Base-by-base conservation (phyloP, 1,139 yeast genomes). In the Saccharomyces pastorianus region DNA sequence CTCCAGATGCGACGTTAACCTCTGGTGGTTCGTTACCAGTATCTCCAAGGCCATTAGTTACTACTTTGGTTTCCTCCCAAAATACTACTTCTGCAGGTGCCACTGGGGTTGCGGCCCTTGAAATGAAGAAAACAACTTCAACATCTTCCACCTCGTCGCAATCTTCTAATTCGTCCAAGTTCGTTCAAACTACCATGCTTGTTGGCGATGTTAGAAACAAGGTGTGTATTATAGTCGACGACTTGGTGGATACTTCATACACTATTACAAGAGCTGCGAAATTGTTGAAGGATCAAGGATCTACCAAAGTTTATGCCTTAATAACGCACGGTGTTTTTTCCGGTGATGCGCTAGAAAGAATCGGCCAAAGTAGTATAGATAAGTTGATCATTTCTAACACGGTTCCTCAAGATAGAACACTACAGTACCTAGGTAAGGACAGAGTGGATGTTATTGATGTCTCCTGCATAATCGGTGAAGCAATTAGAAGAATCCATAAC, bases 271-370 rank as follows among this genome's bases (percentile, higher is more conserved):
- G 96, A 51, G 98, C 98, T 11, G 96, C 98, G 23, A 86, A 84
- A 69, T 75, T 95, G 49, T 78, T 93, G 66, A 91, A 89, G 69
- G 96, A 88, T 63, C 96, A 91, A 67, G 98, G 98, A 14, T 97
- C 98, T 7, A 77, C 77, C 32, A 82, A 83, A 61, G 95, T 93
- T 13, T 86, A 85, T 66, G 97, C 96, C 1, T 73, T 95, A 54
- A 87, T 90, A 25, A 90, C 98, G 0, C 99, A 93, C 67, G 98
- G 96, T 42, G 79, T 93, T 14, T 88, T 95, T 64, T 84, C 95
- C 55, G 98, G 97, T 1, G 96, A 90, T 70, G 96, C 99, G 4
- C 73, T 88, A 54, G 80, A 81, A 58, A 78, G 95, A 64, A 81
- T 93, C 50, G 76, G 77, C 53, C 78, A 78, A 57, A 81, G 88